phyloP scores from a whole-genome alignment of 176 grass and related monocot species.

The Puya raimondii region DNA sequence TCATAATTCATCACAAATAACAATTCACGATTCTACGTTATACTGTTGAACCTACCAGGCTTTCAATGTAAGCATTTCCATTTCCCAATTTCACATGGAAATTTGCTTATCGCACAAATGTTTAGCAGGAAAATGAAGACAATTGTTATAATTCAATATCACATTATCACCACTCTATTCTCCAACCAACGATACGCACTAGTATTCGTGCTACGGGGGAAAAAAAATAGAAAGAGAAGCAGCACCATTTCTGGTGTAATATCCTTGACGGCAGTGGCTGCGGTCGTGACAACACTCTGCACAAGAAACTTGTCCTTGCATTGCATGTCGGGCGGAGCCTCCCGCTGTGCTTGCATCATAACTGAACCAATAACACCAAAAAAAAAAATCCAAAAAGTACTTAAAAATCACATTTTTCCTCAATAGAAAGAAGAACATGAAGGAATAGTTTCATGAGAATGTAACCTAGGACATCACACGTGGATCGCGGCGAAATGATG shows the following conservation, averaged over 20 bases:
- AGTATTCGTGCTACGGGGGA: too few relatives aligned
- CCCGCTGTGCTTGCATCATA: constrained; percentile 28
- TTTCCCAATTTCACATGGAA: too few relatives aligned
- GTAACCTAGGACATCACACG: constrained; percentile 26
- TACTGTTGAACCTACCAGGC: too few relatives aligned
- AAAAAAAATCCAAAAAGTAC: constrained; percentile 7
- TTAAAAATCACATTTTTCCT: neutral
- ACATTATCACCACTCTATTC: neutral
- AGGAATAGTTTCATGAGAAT: too few relatives aligned
- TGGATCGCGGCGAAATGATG: constrained; percentile 25
- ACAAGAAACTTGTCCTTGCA: constrained; percentile 45
- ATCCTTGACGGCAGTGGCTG: constrained; percentile 6
- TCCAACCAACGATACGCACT: neutral
- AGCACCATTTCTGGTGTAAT: constrained; percentile 30
- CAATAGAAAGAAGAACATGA: constrained; percentile 1
- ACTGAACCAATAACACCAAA: constrained; percentile 16
- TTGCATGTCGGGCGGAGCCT: constrained; percentile 30
- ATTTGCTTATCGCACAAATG: neutral
- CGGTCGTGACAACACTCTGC: constrained; percentile 16
- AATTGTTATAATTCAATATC: too few relatives aligned
- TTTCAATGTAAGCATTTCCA: too few relatives aligned
- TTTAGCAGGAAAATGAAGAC: neutral
- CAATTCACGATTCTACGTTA: neutral
- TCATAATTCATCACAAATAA: neutral
- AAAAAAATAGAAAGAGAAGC: neutral